A percentile compares a stretch with the other conserved stretches of the same genome.
Conservation (phyloP, 1,139 yeast species). For the Candida albicans region DNA sequence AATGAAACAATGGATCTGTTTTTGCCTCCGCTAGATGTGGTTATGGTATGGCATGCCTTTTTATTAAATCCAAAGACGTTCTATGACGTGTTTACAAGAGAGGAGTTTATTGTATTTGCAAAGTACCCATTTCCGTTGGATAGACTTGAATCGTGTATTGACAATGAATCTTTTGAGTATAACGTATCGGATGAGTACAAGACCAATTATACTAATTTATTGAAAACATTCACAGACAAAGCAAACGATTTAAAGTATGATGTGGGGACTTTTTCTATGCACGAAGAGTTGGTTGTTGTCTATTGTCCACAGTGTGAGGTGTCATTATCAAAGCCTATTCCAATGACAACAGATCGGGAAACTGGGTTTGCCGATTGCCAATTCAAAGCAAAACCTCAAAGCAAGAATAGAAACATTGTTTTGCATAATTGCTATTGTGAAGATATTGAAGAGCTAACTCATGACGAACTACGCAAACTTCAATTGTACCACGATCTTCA, state of each 20-base stretch:
- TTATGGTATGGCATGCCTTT: conserved; percentile 42
- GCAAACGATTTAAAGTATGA: conserved; percentile 5
- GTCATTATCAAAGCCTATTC: conserved; percentile 13
- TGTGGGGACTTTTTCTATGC: conserved; percentile 5
- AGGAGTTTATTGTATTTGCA: conserved; percentile 23
- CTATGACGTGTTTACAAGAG: conserved; percentile 29
- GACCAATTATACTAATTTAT: neutral
- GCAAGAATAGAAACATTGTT: neutral
- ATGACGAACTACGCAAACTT: conserved; percentile 22
- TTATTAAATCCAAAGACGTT: conserved; percentile 20
- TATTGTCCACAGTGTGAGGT: conserved; percentile 24
- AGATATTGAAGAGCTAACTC: conserved; percentile 13
- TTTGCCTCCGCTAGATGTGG: conserved; percentile 35
- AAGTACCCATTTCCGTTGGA: conserved; percentile 29
- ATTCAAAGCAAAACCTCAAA: conserved; percentile 11
- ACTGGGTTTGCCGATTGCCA: conserved; percentile 25
- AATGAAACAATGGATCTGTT: neutral
- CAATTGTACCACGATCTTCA: conserved; percentile 23
- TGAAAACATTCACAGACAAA: conserved; percentile 2
- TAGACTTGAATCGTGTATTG: conserved; percentile 21
- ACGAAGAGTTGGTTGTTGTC: conserved; percentile 7
- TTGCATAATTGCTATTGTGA: conserved; percentile 8
- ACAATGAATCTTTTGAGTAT: conserved; percentile 22
- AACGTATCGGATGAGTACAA: conserved; percentile 11
- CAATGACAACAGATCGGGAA: conserved; percentile 17